Conservation (phyloP, 257 asterid genomes). For the Solanum pennellii region DNA sequence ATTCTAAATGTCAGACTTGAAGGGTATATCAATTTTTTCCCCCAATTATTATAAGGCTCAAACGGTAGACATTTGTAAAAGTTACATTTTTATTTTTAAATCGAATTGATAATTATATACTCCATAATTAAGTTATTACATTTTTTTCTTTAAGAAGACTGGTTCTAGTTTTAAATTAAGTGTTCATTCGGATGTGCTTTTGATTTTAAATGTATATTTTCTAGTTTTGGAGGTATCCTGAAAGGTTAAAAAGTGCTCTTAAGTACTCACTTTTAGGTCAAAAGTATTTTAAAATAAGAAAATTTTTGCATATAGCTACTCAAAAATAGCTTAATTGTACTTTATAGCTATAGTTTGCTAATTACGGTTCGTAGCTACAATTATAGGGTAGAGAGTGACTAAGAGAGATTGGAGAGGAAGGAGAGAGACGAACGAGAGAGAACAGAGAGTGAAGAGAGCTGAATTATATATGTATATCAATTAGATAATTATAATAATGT, state of each 20-base stretch:
- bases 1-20: neutral
- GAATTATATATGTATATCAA: neutral
- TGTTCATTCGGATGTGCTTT: too few relatives aligned
- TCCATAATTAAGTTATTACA: neutral
- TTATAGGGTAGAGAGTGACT: neutral
- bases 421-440: neutral
- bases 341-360: too few relatives aligned
- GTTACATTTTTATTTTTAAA: too few relatives aligned
- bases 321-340: neutral
- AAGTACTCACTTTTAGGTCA: neutral
- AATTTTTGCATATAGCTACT: too few relatives aligned
- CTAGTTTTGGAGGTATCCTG: too few relatives aligned
- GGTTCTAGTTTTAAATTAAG: too few relatives aligned
- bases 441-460: neutral
- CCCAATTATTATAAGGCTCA: neutral
- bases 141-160: too few relatives aligned
- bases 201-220: too few relatives aligned
- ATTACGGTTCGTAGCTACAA: neutral
- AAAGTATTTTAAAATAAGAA: neutral
- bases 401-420: neutral
- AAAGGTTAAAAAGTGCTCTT: too few relatives aligned
- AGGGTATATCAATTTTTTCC: neutral
- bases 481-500: too few relatives aligned
- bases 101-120: neutral
- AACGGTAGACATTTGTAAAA: neutral